These are phyloP conservation scores for Casuarina glauca DNA, from an alignment of 306 rosid species.

Conservation along the genomic window DNA sequence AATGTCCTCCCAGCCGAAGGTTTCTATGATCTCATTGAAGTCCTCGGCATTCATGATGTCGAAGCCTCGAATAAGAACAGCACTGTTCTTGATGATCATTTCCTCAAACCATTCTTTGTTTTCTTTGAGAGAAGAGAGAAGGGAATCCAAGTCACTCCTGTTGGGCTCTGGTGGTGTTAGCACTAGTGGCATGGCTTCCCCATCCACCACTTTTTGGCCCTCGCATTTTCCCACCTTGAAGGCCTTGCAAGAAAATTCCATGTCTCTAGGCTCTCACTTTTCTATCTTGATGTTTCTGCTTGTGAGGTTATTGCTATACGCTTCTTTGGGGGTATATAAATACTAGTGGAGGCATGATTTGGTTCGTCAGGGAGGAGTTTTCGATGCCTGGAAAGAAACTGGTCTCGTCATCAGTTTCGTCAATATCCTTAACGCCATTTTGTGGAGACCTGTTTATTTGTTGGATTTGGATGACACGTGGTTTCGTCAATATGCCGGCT, in stretches of 20 bases:
- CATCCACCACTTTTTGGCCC: conserved; percentile 72
- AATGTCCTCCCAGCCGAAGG: conserved; percentile 73
- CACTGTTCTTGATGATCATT: conserved; percentile 69
- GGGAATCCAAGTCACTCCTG: conserved; percentile 44
- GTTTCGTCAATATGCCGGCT: no score
- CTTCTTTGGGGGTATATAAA: background rate
- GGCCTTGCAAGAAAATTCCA: conserved; percentile 56
- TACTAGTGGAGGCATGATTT: no score
- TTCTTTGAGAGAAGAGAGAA: conserved; percentile 41
- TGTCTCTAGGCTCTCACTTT: conserved; percentile 20
- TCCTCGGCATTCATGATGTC: conserved; percentile 54
- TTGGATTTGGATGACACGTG: background rate
- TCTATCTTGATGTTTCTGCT: conserved; percentile 5
- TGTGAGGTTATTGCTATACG: conserved; percentile 15
- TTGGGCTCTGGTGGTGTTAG: conserved; percentile 46
- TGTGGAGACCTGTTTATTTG: background rate
- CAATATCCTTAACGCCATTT: background rate
- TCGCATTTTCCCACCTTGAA: conserved; percentile 72
- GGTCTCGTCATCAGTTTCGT: background rate
- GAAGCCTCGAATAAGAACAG: conserved; percentile 69
- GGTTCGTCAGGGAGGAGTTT: no score
- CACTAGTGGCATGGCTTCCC: conserved; percentile 74
- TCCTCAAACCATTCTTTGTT: conserved; percentile 74
- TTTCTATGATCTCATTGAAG: conserved; percentile 65
- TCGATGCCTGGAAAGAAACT: background rate